These are phyloP conservation scores for Sugiyamaella novakii DNA, from an alignment of 1,139 yeast genomes.

Conservation along the genomic window DNA sequence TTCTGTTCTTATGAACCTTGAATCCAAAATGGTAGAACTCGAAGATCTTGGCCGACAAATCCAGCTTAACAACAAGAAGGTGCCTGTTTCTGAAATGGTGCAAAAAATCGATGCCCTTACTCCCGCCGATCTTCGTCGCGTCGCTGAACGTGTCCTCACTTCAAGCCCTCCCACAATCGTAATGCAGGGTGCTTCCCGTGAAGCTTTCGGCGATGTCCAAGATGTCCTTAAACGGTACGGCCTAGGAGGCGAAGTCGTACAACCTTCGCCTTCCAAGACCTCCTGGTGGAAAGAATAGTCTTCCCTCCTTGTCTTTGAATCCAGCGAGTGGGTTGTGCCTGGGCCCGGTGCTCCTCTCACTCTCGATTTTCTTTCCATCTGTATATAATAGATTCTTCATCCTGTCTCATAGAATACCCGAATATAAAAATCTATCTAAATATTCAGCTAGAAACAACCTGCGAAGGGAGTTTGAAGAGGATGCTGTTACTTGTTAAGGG, in stretches of 20 bases:
- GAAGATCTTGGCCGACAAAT: constrained; percentile 97
- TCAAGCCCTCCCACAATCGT: constrained; percentile 80
- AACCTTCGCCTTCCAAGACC: constrained; percentile 2
- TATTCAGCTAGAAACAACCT: no score
- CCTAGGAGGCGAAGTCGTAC: constrained; percentile 51
- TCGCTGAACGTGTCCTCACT: constrained; percentile 76
- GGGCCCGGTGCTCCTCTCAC: no score
- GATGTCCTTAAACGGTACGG: constrained; percentile 70
- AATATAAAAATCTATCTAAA: no score
- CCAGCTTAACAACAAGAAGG: constrained; percentile 75
- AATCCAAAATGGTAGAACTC: constrained; percentile 84
- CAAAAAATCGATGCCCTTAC: constrained; percentile 68
- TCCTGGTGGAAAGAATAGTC: constrained; percentile 16
- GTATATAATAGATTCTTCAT: no score
- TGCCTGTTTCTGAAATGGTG: constrained; percentile 86
- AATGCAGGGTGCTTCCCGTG: constrained; percentile 79
- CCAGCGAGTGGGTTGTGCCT: no score
- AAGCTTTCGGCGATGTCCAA: constrained; percentile 80
- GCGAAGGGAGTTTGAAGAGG: no score
- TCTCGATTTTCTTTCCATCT: no score
- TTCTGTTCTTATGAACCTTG: constrained; percentile 90
- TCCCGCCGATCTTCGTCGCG: constrained; percentile 65
- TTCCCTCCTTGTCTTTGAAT: no score
- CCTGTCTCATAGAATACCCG: no score
- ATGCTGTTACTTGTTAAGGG: no score